Evolutionary conservation across 495 filamentous ascomycete species (phyloP).

Genomic region (Xylaria telfairii): DNA sequence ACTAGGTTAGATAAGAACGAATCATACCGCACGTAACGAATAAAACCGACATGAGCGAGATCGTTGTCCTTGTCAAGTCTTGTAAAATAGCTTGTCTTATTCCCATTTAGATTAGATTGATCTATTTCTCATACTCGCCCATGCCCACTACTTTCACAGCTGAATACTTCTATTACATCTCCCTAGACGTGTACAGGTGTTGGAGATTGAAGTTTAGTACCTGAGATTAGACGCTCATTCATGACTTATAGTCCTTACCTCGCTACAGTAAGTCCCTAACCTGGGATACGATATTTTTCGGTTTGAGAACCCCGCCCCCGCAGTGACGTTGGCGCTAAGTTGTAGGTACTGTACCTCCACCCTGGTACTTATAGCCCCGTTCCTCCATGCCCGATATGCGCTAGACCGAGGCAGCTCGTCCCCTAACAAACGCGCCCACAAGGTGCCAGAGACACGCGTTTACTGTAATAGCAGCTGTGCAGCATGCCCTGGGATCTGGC

Average conservation of each 20-base stretch:
- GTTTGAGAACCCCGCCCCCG: slow-evolving; percentile 23
- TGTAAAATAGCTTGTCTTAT: neutral
- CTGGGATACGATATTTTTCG: neutral
- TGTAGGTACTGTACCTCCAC: neutral
- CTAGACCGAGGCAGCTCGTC: neutral
- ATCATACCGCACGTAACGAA: neutral
- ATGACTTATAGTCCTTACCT: too few relatives aligned
- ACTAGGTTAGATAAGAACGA: neutral
- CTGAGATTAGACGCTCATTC: neutral
- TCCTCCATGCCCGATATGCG: neutral
- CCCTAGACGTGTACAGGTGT: too few relatives aligned
- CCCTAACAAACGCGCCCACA: slow-evolving; percentile 7
- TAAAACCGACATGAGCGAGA: neutral
- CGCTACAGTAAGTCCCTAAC: too few relatives aligned
- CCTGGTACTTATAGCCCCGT: neutral
- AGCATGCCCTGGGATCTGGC: too few relatives aligned
- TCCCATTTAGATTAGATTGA: neutral
- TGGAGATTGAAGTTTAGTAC: neutral
- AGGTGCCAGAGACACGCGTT: slow-evolving; percentile 1
- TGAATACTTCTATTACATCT: neutral
- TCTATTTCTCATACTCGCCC: neutral
- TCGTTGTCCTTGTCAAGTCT: too few relatives aligned
- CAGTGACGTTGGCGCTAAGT: slow-evolving; percentile 23
- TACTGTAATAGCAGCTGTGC: neutral
- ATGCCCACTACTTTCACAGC: neutral